Conservation (phyloP, 2,329 filamentous ascomycete genomes). For the Botrytis galanthina region DNA sequence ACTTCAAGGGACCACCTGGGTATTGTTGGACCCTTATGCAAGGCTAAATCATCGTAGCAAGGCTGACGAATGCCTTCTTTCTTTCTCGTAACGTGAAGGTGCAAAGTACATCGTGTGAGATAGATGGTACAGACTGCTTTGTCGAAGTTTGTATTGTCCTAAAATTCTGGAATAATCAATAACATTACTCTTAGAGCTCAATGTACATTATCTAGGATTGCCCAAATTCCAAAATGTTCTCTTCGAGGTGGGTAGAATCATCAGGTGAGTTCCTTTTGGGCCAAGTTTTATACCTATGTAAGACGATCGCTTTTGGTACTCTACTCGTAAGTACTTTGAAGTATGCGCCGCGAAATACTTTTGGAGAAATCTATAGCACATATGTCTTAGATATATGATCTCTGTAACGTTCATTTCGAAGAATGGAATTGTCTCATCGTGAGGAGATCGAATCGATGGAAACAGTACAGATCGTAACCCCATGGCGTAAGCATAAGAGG, state of each 20-base stretch:
- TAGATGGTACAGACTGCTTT: background rate
- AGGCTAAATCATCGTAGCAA: background rate
- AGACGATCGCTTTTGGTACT: background rate
- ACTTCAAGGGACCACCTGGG: background rate
- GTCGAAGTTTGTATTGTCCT: background rate
- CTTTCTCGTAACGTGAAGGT: background rate
- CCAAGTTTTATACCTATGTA: background rate
- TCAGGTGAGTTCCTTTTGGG: background rate
- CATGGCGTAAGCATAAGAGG: background rate
- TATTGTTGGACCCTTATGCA: conserved; percentile 3
- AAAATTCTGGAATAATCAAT: background rate
- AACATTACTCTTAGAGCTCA: background rate
- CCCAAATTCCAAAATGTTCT: background rate
- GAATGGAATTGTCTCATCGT: background rate
- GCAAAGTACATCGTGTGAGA: background rate
- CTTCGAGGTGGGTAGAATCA: background rate
- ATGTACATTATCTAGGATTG: background rate
- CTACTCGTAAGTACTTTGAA: background rate
- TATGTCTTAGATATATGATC: background rate
- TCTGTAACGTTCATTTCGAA: background rate
- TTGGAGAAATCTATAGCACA: background rate
- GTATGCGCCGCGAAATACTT: background rate
- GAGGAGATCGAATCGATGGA: background rate
- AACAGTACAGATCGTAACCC: background rate
- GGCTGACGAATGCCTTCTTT: conserved; percentile 4